Conservation (phyloP, 2,329 filamentous ascomycete species). For the Ramichloridium luteum region DNA sequence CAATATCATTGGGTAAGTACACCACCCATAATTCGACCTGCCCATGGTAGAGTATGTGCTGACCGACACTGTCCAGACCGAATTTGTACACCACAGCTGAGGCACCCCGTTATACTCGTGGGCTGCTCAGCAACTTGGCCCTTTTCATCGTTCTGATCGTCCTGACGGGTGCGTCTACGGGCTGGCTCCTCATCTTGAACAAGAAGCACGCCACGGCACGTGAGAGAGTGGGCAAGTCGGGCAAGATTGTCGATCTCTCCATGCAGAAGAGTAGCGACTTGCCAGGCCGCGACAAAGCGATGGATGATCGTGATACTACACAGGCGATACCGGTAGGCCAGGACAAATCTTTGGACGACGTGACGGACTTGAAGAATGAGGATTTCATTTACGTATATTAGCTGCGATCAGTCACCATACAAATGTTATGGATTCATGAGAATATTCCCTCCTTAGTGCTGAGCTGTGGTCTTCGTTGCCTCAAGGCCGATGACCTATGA, state of each 20-base stretch:
- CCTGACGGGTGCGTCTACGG: conserved; percentile 34
- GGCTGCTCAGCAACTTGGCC: conserved; percentile 47
- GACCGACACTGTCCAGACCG: conserved; percentile 26
- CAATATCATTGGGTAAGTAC: conserved; percentile 45
- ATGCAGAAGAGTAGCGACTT: conserved; percentile 35
- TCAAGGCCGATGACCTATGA: no score
- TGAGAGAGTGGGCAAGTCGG: conserved; percentile 47
- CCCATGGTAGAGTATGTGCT: no score
- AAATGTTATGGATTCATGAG: not conserved
- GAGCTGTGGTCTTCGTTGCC: no score
- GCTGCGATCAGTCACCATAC: no score
- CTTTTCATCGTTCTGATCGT: conserved; percentile 50
- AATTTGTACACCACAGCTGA: conserved; percentile 51
- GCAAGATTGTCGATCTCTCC: conserved; percentile 46
- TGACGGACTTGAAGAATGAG: conserved; percentile 50
- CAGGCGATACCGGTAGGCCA: not conserved
- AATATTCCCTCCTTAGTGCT: no score
- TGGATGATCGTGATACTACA: conserved; percentile 13
- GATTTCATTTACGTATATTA: conserved; percentile 51
- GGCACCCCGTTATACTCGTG: conserved; percentile 45
- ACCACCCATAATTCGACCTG: no score
- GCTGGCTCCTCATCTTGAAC: conserved; percentile 44
- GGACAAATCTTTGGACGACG: conserved; percentile 43
- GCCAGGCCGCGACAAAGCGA: conserved; percentile 27
- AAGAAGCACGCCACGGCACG: conserved; percentile 42